A percentile compares a stretch with the other conserved stretches of the same genome.
Evolutionary conservation across 2,329 filamentous ascomycete species (phyloP).

Genomic region (Myriangium duriaei): DNA sequence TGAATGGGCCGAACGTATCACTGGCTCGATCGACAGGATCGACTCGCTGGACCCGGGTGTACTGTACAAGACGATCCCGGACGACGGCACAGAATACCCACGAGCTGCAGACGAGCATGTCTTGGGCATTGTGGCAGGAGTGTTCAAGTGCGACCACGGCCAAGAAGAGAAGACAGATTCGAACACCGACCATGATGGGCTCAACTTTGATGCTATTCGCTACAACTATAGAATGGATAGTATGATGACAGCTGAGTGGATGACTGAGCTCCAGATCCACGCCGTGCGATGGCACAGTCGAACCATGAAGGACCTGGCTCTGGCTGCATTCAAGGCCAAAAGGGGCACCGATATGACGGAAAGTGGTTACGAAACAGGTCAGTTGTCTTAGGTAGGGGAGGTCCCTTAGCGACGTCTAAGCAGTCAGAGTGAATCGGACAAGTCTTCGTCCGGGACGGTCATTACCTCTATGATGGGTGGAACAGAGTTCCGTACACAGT

Average conservation of each 20-base stretch:
- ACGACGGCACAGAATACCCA: neutral
- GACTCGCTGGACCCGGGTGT: neutral
- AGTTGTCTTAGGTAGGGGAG: no score
- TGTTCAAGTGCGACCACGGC: neutral
- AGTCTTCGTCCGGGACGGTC: no score
- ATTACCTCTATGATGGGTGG: no score
- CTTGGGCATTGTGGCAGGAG: neutral
- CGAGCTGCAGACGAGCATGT: neutral
- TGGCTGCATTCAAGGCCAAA: neutral
- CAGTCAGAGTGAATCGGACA: no score
- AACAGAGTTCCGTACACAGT: no score
- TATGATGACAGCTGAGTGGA: neutral
- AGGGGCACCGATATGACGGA: neutral
- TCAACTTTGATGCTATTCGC: neutral
- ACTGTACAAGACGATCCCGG: neutral
- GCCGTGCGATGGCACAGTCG: neutral
- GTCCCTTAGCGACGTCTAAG: no score
- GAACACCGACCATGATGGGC: neutral
- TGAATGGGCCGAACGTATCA: neutral
- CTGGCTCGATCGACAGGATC: neutral
- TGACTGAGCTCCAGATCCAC: neutral
- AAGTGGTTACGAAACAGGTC: neutral
- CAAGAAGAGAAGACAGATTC: neutral
- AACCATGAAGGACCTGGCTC: neutral
- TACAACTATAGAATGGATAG: neutral